These are phyloP conservation scores for Exutisphaerella laricina DNA, from an alignment of 2,329 filamentous ascomycete species.

Conservation along the genomic window DNA sequence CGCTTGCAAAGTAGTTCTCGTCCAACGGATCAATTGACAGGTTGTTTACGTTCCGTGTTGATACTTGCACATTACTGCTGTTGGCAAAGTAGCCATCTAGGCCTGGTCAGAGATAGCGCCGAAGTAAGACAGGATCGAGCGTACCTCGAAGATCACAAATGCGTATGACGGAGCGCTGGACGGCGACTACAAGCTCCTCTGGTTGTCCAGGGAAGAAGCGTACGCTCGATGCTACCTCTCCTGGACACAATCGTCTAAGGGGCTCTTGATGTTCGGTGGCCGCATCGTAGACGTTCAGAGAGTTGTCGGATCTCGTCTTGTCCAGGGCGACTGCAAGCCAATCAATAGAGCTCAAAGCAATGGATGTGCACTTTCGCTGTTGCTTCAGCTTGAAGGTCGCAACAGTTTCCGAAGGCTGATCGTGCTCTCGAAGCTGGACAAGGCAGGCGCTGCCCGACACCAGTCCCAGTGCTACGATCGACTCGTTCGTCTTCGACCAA, in stretches of 20 bases:
- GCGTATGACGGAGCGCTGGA: slow-evolving; percentile 67
- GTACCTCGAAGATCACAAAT: slow-evolving; percentile 73
- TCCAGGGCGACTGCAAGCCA: slow-evolving; percentile 74
- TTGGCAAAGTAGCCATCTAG: slow-evolving; percentile 23
- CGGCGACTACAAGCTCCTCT: slow-evolving; percentile 67
- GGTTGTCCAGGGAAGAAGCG: slow-evolving; percentile 76
- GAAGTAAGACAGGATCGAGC: neutral
- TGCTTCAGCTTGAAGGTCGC: slow-evolving; percentile 69
- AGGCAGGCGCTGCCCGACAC: slow-evolving; percentile 70
- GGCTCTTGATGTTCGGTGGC: slow-evolving; percentile 50
- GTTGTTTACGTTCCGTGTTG: slow-evolving; percentile 58
- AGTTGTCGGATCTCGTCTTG: slow-evolving; percentile 73
- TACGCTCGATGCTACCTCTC: slow-evolving; percentile 71
- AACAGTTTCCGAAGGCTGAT: slow-evolving; percentile 33
- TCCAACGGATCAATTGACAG: slow-evolving; percentile 74
- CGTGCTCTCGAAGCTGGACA: slow-evolving; percentile 63
- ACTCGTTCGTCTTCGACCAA: slow-evolving; percentile 57
- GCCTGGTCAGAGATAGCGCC: neutral
- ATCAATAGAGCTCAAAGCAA: slow-evolving; percentile 68
- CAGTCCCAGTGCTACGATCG: slow-evolving; percentile 69
- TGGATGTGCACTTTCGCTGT: slow-evolving; percentile 71
- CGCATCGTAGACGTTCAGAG: slow-evolving; percentile 77
- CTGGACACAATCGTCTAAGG: slow-evolving; percentile 53
- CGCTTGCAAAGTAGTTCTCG: slow-evolving; percentile 78
- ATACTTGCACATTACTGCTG: slow-evolving; percentile 37